Percentiles rank a stretch among this genome's conserved stretches.
Conservation (phyloP, 2,329 filamentous ascomycete genomes). For the Cryphonectria japonica region DNA sequence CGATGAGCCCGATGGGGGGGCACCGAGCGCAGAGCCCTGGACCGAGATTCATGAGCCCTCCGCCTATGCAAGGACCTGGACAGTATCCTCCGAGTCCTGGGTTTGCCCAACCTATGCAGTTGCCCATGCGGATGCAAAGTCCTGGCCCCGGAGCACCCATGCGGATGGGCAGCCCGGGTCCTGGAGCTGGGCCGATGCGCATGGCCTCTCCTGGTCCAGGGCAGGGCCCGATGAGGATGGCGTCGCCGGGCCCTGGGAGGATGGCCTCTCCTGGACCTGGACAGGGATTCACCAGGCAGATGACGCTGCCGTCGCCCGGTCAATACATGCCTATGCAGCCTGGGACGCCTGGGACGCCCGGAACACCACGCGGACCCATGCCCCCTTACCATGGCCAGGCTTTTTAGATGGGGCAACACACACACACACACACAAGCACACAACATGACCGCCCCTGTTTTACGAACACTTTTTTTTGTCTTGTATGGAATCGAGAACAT, state of each 20-base stretch:
- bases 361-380: constrained; percentile 28
- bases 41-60: constrained; percentile 29
- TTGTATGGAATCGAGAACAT: not conserved
- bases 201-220: constrained; percentile 20
- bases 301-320: constrained; percentile 27
- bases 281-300: constrained; percentile 30
- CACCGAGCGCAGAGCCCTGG: constrained; percentile 27
- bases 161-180: constrained; percentile 26
- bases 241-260: constrained; percentile 23
- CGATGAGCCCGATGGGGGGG: constrained; percentile 18
- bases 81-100: constrained; percentile 21
- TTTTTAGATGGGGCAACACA: constrained; percentile 33
- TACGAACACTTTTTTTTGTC: not conserved
- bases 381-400: constrained; percentile 39
- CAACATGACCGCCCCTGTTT: not conserved
- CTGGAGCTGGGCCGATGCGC: constrained; percentile 22
- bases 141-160: constrained; percentile 12
- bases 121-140: constrained; percentile 12
- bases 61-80: constrained; percentile 23
- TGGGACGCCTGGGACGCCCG: constrained; percentile 33
- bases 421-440: not conserved
- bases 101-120: constrained; percentile 16
- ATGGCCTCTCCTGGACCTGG: constrained; percentile 28
- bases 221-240: constrained; percentile 22
- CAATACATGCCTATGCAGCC: constrained; percentile 34